Conservation (phyloP, 2,329 filamentous ascomycete species). For the Fusarium heterosporum region DNA sequence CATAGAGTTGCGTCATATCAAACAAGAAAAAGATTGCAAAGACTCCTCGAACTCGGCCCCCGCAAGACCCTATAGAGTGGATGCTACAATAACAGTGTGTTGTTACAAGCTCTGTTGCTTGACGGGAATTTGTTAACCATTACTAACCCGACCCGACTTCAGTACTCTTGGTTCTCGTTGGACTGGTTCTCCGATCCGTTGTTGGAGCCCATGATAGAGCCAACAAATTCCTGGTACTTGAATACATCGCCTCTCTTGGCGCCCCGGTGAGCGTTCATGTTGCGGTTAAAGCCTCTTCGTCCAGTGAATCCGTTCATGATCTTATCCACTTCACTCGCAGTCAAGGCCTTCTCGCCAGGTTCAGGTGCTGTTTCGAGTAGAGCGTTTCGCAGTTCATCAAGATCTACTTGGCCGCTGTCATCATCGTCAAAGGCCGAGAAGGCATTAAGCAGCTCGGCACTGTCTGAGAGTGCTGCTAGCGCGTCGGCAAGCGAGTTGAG, state of each 20-base stretch:
- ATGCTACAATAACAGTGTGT: background rate
- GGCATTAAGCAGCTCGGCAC: slow-evolving; percentile 84
- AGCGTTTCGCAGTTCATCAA: slow-evolving; percentile 84
- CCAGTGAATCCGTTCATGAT: slow-evolving; percentile 90
- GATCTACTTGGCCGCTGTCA: slow-evolving; percentile 91
- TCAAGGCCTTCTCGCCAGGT: slow-evolving; percentile 72
- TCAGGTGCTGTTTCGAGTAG: slow-evolving; percentile 85
- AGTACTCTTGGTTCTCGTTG: slow-evolving; percentile 47
- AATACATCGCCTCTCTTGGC: slow-evolving; percentile 86
- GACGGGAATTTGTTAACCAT: background rate
- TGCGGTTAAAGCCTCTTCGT: slow-evolving; percentile 82
- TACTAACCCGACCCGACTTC: background rate
- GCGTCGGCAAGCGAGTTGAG: slow-evolving; percentile 83
- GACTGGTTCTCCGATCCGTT: slow-evolving; percentile 52
- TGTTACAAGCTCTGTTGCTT: background rate
- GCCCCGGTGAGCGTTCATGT: slow-evolving; percentile 62
- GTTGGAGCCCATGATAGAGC: slow-evolving; percentile 70
- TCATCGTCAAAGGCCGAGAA: slow-evolving; percentile 97
- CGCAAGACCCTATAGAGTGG: background rate
- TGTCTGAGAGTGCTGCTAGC: slow-evolving; percentile 79
- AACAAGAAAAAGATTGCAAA: slow-evolving; percentile 2
- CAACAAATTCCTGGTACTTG: slow-evolving; percentile 92
- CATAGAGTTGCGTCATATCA: slow-evolving; percentile 8
- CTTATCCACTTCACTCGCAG: slow-evolving; percentile 81
- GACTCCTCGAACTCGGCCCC: background rate